Evolutionary conservation across 495 filamentous ascomycete genomes (phyloP), one percentile per base, ranked within the genome.

Genomic region (Bombardia bombarda): DNA sequence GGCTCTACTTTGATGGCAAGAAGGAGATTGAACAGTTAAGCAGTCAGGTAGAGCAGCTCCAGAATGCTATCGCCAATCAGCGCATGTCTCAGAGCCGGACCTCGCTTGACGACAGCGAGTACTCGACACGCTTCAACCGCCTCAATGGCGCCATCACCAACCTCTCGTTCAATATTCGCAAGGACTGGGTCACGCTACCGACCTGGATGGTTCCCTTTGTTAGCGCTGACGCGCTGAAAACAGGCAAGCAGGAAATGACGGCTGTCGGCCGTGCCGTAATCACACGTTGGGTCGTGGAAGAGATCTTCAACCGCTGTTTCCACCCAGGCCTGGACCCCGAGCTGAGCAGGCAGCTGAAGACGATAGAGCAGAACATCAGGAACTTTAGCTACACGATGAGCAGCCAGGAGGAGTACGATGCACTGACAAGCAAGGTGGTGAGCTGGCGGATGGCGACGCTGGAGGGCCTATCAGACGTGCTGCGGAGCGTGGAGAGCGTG

Each of bases 51-150:
- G 87, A 96, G 58, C 84, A 89, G 55, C 78, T 98, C 9, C 92
- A 98, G 63, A 97, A 98, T 59, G 90, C 87, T 4, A 78, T 98
- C 34, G 92, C 93, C 25, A 87, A 96, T 60, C 93, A 97, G 62
- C 80, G 92, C 40, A 83, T 98, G 59, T 87, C 90, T 12, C 85
- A 90, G 50, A 97, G 90, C 13, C 86, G 89, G 23, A 97, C 90
- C 0, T 88, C 92, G 4, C 81, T 97, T 22, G 92, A 98, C 61
- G 92, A 98, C 60, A 93, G 82, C 59, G 92, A 97, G 68, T 98
- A 98, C 53, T 73, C 78, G 30, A 87, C 82, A 25, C 78, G 93
- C 10, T 97, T 98, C 60, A 83, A 84, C 46, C 86, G 93, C 14
- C 75, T 98, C 30, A 92, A 98, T 50, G 90, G 92, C 32, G 87